phyloP scores from a whole-genome alignment of 2,329 filamentous ascomycete genomes.

The Cordyceps fumosorosea region DNA sequence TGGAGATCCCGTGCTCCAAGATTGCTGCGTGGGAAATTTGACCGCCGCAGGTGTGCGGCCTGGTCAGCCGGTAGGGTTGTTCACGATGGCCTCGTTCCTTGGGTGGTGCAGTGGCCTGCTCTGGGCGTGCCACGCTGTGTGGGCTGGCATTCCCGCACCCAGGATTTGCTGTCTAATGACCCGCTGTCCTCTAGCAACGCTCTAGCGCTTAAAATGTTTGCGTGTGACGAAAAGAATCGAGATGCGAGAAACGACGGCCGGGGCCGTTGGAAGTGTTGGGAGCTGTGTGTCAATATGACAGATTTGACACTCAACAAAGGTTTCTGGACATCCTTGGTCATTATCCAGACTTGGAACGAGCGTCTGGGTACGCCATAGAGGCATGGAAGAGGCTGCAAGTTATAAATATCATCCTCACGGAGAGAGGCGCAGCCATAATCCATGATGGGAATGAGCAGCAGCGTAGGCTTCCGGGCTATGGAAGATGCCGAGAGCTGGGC shows the following conservation, averaged over 20 bases:
- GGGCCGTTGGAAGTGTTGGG: not conserved
- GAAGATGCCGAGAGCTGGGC: not conserved
- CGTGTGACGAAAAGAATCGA: not conserved
- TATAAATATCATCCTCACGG: not conserved
- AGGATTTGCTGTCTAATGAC: not conserved
- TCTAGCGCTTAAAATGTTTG: not conserved
- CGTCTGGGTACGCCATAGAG: not conserved
- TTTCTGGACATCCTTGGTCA: not conserved
- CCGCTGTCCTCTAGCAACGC: not conserved
- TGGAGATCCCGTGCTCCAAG: conserved; percentile 2
- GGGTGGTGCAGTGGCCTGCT: not conserved
- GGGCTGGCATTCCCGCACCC: conserved; percentile 6
- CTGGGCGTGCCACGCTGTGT: not conserved
- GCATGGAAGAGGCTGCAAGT: not conserved
- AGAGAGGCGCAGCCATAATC: not conserved
- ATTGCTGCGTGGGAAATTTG: not conserved
- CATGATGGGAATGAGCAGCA: not conserved
- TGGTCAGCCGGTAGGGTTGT: not conserved
- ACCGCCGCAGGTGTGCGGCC: not conserved
- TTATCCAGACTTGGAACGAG: not conserved
- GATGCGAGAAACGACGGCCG: not conserved
- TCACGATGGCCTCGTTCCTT: conserved; percentile 13
- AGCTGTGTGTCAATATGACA: not conserved
- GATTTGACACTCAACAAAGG: not conserved
- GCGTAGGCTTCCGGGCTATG: not conserved